Base-by-base conservation (phyloP, 2,329 filamentous ascomycete genomes). In the Raffaelea albimanens region DNA sequence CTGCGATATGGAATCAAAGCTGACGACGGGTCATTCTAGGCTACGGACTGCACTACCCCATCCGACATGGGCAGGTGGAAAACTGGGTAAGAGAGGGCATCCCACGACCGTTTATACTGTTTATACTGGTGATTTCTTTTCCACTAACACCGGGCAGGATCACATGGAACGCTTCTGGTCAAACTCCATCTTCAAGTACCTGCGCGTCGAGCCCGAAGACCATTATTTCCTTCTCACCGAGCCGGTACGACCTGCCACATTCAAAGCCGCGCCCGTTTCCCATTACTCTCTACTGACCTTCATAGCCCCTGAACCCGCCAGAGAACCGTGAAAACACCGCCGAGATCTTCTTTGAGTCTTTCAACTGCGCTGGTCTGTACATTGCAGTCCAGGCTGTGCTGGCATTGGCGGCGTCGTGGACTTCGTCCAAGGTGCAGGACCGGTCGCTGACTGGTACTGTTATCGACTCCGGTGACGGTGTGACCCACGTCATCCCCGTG, bases 141-240 rank as follows among this genome's bases (percentile, higher is more conserved):
- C n/a, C 38, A 18, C n/a, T 38, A 18, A 36, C 21, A 23, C 52
- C n/a, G 47, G 51, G 5, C 57, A 93, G 87, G 93, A 98, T 69
- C 87, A 96, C 61, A 98, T 98, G 93, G 93, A 98, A 68, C 84
- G 93, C 54, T 98, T 97, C 72, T 98, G 93, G 93, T 97, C 94
- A 57, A 97, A 97, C 72, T 98, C 93, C 54, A 98, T 98, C 70
- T 98, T 98, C 80, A 98, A 98, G 67, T 98, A 98, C 63, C 78
- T 98, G 46, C 82, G 93, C 59, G 93, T 98, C 57, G 93, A 98
- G 70, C 93, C 93, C 25, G 93, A 98, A 70, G 93, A 98, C 64
- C 93, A 98, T 68, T 90, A 95, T 73, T 98, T 98, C 68, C 82
- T 98, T 53, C 82, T 98, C 51, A 98, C 93, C 52, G 93, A 98